A percentile compares a stretch with the other conserved stretches of the same genome.
phyloP scores from a whole-genome alignment of 345 rosid species.

The Eucalyptus shirleyi region DNA sequence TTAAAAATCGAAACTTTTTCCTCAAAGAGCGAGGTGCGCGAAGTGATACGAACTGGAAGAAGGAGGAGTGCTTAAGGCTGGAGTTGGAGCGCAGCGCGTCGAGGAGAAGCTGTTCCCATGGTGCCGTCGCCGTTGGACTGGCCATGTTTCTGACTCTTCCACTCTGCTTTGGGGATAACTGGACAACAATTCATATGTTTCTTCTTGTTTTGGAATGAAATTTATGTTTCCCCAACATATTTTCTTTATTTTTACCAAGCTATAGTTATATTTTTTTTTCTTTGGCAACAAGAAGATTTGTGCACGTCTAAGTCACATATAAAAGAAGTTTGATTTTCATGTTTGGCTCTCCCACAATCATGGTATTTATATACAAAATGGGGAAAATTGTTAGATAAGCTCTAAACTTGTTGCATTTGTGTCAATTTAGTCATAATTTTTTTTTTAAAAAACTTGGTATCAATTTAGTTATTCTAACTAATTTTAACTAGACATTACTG shows the following conservation, averaged over 20 bases:
- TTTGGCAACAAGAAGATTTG: not conserved
- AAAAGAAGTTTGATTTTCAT: not conserved
- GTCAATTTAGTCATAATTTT: no score
- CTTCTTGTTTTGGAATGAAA: not conserved
- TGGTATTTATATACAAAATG: not conserved
- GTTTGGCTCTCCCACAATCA: not conserved
- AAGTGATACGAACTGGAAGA: constrained; percentile 44
- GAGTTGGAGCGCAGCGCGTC: constrained; percentile 55
- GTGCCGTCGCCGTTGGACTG: constrained; percentile 12
- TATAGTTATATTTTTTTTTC: not conserved
- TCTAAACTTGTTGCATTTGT: accelerated
- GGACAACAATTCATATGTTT: not conserved
- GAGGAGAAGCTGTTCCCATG: constrained; percentile 82
- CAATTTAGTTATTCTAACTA: no score
- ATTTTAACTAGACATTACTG: no score
- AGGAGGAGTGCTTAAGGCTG: constrained; percentile 56
- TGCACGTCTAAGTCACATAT: not conserved
- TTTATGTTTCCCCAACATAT: not conserved
- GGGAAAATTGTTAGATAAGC: no score
- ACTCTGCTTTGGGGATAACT: not conserved
- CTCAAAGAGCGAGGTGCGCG: not conserved
- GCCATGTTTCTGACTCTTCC: not conserved
- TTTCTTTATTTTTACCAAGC: not conserved
- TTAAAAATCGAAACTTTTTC: not conserved
- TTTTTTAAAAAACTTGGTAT: no score